phyloP scores from a whole-genome alignment of 176 grass and related monocot species.

The Oryza nivara region DNA sequence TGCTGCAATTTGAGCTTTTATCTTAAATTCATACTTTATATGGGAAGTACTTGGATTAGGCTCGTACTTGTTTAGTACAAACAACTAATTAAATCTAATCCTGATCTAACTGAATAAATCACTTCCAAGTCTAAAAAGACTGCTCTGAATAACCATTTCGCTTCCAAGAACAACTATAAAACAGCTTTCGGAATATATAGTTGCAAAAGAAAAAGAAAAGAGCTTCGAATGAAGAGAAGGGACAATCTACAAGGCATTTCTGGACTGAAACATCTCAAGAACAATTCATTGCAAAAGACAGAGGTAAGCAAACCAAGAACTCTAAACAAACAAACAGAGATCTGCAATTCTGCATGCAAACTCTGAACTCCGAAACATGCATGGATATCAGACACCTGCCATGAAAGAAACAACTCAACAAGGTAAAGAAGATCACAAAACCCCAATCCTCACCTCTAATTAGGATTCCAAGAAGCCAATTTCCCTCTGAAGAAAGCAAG shows the following conservation, averaged over 20 bases:
- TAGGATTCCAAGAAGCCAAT: background rate
- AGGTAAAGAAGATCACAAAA: conserved; percentile 25
- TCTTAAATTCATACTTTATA: background rate
- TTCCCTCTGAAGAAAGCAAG: conserved; percentile 8
- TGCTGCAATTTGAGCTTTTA: background rate
- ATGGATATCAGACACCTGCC: background rate
- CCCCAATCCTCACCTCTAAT: conserved; percentile 31
- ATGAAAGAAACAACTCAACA: conserved; percentile 5
- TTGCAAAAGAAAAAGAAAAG: background rate
- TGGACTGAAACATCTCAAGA: background rate
- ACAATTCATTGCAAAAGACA: background rate
- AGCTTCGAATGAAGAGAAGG: background rate
- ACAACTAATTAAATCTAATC: background rate
- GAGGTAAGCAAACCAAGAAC: background rate
- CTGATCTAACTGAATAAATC: background rate
- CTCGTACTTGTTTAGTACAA: background rate
- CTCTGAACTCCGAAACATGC: conserved; percentile 12
- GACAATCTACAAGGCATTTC: background rate
- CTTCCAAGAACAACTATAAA: background rate
- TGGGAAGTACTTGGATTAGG: background rate
- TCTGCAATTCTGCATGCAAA: background rate
- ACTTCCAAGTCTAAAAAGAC: background rate
- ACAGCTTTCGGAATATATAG: background rate
- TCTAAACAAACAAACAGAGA: background rate
- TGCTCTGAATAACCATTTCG: background rate